Conservation (phyloP, 345 rosid genomes). For the Orychophragmus violaceus region DNA sequence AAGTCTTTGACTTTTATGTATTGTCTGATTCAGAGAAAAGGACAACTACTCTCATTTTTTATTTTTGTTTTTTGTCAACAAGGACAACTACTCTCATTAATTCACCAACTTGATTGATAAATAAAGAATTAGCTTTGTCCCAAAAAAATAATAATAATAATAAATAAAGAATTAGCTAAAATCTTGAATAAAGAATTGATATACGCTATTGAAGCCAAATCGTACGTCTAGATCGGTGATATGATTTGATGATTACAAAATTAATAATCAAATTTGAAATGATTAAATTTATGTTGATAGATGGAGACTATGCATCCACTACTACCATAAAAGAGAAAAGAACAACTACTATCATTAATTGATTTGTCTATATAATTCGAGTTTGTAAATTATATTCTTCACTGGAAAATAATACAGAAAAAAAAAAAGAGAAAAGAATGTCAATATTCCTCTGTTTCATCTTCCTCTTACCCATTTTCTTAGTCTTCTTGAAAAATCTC, state of each 20-base stretch:
- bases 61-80: too few relatives aligned
- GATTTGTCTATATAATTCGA: neutral
- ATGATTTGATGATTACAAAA: neutral
- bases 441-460: conserved; percentile 18
- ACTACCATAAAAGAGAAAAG: neutral
- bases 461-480: neutral
- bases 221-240: neutral
- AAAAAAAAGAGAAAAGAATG: neutral
- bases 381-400: neutral
- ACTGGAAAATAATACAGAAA: neutral
- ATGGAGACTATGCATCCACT: neutral
- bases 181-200: neutral
- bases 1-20: too few relatives aligned
- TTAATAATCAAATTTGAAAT: neutral
- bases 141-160: too few relatives aligned
- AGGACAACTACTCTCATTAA: too few relatives aligned
- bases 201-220: neutral
- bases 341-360: neutral
- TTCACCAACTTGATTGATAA: neutral
- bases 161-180: neutral
- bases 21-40: too few relatives aligned
- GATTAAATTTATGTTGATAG: neutral
- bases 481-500: neutral
- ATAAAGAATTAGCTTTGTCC: neutral
- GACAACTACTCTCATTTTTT: too few relatives aligned